Percentiles rank a stretch among this genome's conserved stretches.
phyloP scores from a whole-genome alignment of 2,329 filamentous ascomycete species.

The Plectosphaerella plurivora region DNA sequence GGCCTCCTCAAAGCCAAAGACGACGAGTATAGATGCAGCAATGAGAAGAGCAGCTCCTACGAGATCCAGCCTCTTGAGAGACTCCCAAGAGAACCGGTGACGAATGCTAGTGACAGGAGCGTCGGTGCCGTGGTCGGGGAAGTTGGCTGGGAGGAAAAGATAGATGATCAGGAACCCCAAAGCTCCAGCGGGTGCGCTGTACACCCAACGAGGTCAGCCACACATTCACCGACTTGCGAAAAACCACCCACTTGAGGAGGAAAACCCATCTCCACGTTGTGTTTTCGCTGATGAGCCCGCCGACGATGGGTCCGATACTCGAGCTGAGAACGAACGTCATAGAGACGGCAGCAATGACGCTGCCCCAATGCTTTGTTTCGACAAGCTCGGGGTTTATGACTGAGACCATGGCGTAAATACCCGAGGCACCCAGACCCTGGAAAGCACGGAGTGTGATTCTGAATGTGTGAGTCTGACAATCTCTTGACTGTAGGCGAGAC shows the following conservation, averaged over 20 bases:
- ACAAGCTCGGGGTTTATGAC: constrained; percentile 30
- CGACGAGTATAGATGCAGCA: constrained; percentile 35
- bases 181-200: constrained; percentile 23
- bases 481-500: neutral
- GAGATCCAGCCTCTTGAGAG: constrained; percentile 9
- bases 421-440: constrained; percentile 42
- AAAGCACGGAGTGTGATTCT: constrained; percentile 30
- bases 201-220: neutral
- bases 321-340: constrained; percentile 34
- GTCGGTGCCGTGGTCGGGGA: constrained; percentile 16
- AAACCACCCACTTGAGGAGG: constrained; percentile 33
- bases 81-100: constrained; percentile 12
- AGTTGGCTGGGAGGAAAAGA: constrained; percentile 20
- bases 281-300: constrained; percentile 33
- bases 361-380: constrained; percentile 24
- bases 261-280: constrained; percentile 43
- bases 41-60: constrained; percentile 27
- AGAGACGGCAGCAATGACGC: constrained; percentile 26
- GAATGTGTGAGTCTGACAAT: neutral
- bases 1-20: constrained; percentile 39
- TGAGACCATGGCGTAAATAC: constrained; percentile 37
- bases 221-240: too few relatives aligned
- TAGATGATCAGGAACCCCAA: constrained; percentile 18
- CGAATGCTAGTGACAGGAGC: constrained; percentile 6
- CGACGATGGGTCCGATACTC: constrained; percentile 36